These are phyloP conservation scores for Fusarium piperis DNA, from an alignment of 2,329 filamentous ascomycete species.

Conservation along the genomic window DNA sequence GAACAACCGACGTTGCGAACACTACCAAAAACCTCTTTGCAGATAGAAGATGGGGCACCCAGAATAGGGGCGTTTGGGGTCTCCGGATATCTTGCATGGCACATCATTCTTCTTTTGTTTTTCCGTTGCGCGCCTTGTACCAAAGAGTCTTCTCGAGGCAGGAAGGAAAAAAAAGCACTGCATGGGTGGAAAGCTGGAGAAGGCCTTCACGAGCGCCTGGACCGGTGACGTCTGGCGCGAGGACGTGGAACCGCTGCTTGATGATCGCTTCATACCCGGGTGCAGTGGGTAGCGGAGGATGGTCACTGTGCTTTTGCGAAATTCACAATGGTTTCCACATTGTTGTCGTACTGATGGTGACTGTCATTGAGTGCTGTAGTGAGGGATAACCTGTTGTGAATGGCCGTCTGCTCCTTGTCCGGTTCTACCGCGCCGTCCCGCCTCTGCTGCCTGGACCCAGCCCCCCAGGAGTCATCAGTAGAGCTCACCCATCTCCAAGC, in stretches of 20 bases:
- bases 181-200: constrained; percentile 68
- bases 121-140: constrained; percentile 57
- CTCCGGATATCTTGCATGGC: constrained; percentile 84
- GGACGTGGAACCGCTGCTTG: constrained; percentile 71
- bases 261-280: constrained; percentile 70
- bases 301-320: constrained; percentile 67
- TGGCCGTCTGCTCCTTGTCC: neutral
- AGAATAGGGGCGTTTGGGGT: constrained; percentile 77
- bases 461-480: neutral
- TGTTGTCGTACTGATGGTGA: constrained; percentile 32
- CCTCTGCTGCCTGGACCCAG: neutral
- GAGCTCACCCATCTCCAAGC: neutral
- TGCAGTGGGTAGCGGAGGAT: constrained; percentile 59
- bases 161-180: constrained; percentile 57
- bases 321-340: constrained; percentile 66
- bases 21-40: constrained; percentile 59
- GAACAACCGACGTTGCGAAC: constrained; percentile 57
- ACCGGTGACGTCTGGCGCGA: constrained; percentile 57
- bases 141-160: constrained; percentile 56
- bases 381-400: neutral
- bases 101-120: constrained; percentile 60
- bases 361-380: constrained; percentile 13
- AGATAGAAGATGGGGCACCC: constrained; percentile 78
- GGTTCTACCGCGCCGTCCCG: neutral
- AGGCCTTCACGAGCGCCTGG: constrained; percentile 67